Evolutionary conservation across 2,329 filamentous ascomycete genomes (phyloP), one percentile per base, ranked within the genome.

Genomic region (Penicillium sp.): DNA sequence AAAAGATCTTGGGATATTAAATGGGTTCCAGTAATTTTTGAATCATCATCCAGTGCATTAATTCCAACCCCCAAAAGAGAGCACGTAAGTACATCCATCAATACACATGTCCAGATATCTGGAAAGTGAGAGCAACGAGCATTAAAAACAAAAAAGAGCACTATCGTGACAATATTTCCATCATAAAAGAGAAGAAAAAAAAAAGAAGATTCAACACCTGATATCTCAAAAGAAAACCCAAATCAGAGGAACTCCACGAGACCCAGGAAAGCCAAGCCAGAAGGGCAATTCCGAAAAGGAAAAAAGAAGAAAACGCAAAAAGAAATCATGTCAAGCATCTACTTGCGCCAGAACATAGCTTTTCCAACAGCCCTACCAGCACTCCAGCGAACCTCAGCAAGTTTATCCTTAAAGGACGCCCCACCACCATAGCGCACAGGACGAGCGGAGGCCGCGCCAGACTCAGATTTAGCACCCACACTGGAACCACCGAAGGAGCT

Each of bases 311-410:
- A 46, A 46, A 8, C 5, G 3, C 19, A 25, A 25, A 23, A 54
- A 19, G 27, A 23, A 48, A 44, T 38, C 27, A 51, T n/a, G 33
- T 15, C 29, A 50, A n/a, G 15, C 33, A 33, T 59, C 66, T 62
- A 74, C 61, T 70, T 75, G 58, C 69, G 70, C 74, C 75, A 77
- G 58, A 76, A 77, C 69, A 75, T 74, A 15, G 70, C 63, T 51
- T 73, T 76, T 13, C 66, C 69, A 23, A 64, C 50, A 27, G 66
- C 65, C 40, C 74, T 65, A 52, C 73, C 68, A 48, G 70, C 61
- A 45, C 60, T 57, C 75, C 75, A 77, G 5, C 69, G 65, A 1
- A 65, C 63, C 46, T 77, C 75, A 3, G 65, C 65, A 41, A 76
- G 56, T 46, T 66, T 73, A 53, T 76, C 75, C 50, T 66, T 71